These are phyloP conservation scores for Thalassiosira ordinaria DNA, from an alignment of 352 stramenopile species.

Conservation along the genomic window DNA sequence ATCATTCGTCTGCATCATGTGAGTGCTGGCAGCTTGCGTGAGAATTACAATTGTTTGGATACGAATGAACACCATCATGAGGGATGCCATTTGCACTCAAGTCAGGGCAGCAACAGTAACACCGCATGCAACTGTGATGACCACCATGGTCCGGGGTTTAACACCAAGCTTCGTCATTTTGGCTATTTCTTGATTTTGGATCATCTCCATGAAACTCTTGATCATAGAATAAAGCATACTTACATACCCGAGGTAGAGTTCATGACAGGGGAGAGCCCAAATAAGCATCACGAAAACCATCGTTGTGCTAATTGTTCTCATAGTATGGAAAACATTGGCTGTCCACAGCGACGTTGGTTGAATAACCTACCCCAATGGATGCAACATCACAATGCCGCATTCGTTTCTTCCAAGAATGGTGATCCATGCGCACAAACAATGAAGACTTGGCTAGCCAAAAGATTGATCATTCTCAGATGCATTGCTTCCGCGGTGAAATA, in stretches of 20 bases:
- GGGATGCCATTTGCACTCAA: not conserved
- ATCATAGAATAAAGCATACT: constrained; percentile 37
- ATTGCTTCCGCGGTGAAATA: constrained; percentile 49
- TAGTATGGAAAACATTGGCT: not conserved
- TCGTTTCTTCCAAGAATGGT: not conserved
- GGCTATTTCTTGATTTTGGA: constrained; percentile 82
- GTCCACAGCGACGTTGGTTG: constrained; percentile 2
- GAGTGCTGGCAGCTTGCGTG: constrained; percentile 34
- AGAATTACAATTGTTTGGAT: constrained; percentile 52
- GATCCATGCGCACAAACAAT: not conserved
- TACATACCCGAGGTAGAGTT: constrained; percentile 34
- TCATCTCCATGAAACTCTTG: constrained; percentile 65
- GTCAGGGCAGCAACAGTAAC: not conserved
- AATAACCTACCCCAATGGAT: constrained; percentile 13
- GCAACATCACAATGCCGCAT: constrained; percentile 3
- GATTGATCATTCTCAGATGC: constrained; percentile 24
- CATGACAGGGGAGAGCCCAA: constrained; percentile 24
- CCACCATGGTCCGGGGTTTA: not conserved
- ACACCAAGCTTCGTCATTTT: constrained; percentile 40
- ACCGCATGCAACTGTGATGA: not conserved
- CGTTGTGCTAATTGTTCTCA: not conserved
- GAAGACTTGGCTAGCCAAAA: constrained; percentile 12
- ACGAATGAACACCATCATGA: not conserved
- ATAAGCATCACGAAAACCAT: constrained; percentile 43
- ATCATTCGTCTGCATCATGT: constrained; percentile 61